phyloP scores from a whole-genome alignment of 148 eudicot genomes.

The Silene conica region DNA sequence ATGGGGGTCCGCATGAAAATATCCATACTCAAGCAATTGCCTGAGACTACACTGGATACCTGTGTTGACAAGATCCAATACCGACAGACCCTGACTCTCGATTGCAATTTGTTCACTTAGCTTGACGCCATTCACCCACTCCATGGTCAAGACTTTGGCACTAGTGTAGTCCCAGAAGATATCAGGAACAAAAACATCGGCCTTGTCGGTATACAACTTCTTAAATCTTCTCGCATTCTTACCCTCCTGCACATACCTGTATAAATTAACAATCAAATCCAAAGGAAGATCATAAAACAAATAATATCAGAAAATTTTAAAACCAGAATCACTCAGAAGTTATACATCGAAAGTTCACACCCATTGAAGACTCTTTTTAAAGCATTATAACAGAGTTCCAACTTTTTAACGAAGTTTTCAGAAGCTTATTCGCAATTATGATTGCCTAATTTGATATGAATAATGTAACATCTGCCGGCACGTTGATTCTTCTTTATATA shows the following conservation, averaged over 20 bases:
- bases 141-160: conserved; percentile 93
- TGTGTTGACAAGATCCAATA: conserved; percentile 86
- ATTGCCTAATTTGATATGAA: background rate
- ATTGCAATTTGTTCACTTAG: conserved; percentile 82
- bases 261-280: conserved; percentile 74
- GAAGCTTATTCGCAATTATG: background rate
- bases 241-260: conserved; percentile 98
- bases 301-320: background rate
- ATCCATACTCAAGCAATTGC: conserved; percentile 95
- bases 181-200: conserved; percentile 95
- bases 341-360: background rate
- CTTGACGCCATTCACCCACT: conserved; percentile 95
- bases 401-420: background rate
- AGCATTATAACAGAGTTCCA: background rate
- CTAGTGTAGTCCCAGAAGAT: conserved; percentile 98
- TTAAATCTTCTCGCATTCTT: conserved; percentile 97
- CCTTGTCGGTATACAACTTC: conserved; percentile 94
- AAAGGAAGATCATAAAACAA: conserved; percentile 26
- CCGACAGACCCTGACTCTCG: conserved; percentile 87
- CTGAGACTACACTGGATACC: conserved; percentile 98
- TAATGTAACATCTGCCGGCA: background rate
- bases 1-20: conserved; percentile 99
- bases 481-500: background rate
- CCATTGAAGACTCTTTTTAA: background rate
- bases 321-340: background rate